A percentile compares a stretch with the other conserved stretches of the same genome.
Evolutionary conservation across 75 land plant genomes (phyloP).

Genomic region (Cryptomeria japonica): DNA sequence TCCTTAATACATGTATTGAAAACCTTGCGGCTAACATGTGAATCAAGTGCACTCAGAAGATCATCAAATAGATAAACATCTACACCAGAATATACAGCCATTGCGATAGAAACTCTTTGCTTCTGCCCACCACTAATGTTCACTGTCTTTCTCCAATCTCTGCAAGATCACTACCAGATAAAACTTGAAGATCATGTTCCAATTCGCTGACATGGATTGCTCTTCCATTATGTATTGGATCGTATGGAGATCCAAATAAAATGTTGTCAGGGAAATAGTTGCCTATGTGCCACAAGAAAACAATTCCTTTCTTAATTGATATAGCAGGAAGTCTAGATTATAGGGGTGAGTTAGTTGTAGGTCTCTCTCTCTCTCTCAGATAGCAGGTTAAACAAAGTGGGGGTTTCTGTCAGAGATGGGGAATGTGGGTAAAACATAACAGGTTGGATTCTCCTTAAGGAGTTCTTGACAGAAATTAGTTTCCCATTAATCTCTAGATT

Average conservation of each 20-base stretch:
- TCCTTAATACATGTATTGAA: slow-evolving; percentile 71
- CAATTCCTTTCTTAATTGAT: too few relatives aligned
- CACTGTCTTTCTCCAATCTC: slow-evolving; percentile 48
- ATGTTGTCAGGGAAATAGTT: too few relatives aligned
- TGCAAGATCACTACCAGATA: slow-evolving; percentile 40
- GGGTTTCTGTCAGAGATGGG: too few relatives aligned
- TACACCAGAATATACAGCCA: slow-evolving; percentile 35
- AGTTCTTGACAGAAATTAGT: too few relatives aligned
- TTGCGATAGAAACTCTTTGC: slow-evolving; percentile 41
- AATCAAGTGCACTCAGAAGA: slow-evolving; percentile 39
- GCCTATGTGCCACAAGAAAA: too few relatives aligned
- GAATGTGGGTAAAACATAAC: too few relatives aligned
- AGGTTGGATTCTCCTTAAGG: too few relatives aligned
- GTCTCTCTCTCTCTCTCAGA: too few relatives aligned
- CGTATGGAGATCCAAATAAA: slow-evolving; percentile 26
- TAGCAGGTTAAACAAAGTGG: too few relatives aligned
- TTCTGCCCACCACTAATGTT: slow-evolving; percentile 54
- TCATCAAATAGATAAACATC: slow-evolving; percentile 47
- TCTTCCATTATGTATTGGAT: slow-evolving; percentile 18
- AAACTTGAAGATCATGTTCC: slow-evolving; percentile 24
- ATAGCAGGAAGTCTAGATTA: too few relatives aligned
- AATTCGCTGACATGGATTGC: slow-evolving; percentile 22
- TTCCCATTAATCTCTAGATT: too few relatives aligned
- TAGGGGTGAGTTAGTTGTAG: too few relatives aligned
- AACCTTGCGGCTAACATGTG: slow-evolving; percentile 51